A percentile compares a stretch with the other conserved stretches of the same genome.
Evolutionary conservation across 2,329 filamentous ascomycete species (phyloP).

Genomic region (Ophiostoma sp.): DNA sequence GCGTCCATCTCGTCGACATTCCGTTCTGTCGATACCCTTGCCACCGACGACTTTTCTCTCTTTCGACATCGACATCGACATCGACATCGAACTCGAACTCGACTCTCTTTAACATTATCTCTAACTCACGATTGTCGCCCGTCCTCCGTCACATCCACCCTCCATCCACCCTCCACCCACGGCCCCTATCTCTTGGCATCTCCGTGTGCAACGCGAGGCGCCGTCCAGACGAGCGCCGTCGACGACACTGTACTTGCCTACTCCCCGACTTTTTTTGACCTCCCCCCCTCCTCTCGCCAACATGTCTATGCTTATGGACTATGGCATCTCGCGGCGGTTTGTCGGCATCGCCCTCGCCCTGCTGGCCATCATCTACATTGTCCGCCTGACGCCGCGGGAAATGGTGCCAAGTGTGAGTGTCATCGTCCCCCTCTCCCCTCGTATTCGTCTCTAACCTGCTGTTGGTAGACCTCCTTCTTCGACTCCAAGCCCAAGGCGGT

Average conservation of each 20-base stretch:
- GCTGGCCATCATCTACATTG: conserved; percentile 29
- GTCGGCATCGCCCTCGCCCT: conserved; percentile 24
- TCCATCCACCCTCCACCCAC: neutral
- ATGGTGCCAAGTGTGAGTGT: conserved; percentile 18
- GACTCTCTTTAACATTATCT: neutral
- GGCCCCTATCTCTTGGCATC: neutral
- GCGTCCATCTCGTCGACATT: neutral
- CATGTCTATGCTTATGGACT: conserved; percentile 26
- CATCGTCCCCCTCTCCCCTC: neutral
- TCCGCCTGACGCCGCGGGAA: conserved; percentile 27
- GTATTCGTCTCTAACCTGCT: neutral
- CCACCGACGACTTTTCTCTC: neutral
- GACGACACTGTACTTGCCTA: neutral
- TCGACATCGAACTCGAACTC: neutral
- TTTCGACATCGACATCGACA: neutral
- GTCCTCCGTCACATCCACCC: neutral
- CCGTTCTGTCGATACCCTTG: neutral
- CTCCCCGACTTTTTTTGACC: neutral
- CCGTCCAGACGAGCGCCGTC: neutral
- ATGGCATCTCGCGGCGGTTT: conserved; percentile 29
- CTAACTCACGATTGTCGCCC: neutral
- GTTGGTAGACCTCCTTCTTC: conserved; percentile 10
- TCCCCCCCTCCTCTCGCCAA: neutral
- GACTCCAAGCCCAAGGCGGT: neutral
- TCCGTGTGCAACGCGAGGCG: conserved; percentile 4